Evolutionary conservation across 2,329 filamentous ascomycete species (phyloP), one percentile per base, ranked within the genome.

Genomic region (Pestalotiopsis sp.): DNA sequence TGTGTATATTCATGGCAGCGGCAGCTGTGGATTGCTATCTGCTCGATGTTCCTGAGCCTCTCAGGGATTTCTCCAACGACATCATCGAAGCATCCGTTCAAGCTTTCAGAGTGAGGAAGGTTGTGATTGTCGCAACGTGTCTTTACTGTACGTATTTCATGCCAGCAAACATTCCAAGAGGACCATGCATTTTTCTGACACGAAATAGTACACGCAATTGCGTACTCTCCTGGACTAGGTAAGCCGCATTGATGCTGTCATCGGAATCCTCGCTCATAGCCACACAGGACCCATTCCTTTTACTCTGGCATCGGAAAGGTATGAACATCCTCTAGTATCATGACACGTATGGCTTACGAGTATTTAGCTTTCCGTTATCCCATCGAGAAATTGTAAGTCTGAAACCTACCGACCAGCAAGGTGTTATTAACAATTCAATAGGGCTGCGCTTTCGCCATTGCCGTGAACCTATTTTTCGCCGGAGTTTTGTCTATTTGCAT

Each of bases 281-380:
- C n/a, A 7, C 11, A 38, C 59, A 62, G 59, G 25, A 20, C 25
- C 59, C 2, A 62, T 62, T 2, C 59, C 36, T 0, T 62, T 62
- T 4, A 62, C 59, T 5, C 25, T 62, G 17, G 59, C 59, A 62
- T 62, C 59, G 2, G 59, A 62, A 62, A 39, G n/a, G 59, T 62
- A 39, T 36, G 59, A 12, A 6, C 9, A 13, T n/a, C 1, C 1
- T 4, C 12, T n/a, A 12, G 3, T 2, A 5, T 6, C 59, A 4
- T 27, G 4, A 39, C 27, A 17, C 25, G 2, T 17, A 2, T 45
- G 4, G 41, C 41, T 45, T 4, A 45, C 6, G 0, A 31, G n/a
- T 62, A 4, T 31, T 7, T n/a, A 36, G 59, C 4, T 62, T 58
- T 58, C 56, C 56, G 12, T 9, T 58, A 0, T 58, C 56, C 4